Conservation (phyloP, 306 rosid species). For the Potentilla sterilis region DNA sequence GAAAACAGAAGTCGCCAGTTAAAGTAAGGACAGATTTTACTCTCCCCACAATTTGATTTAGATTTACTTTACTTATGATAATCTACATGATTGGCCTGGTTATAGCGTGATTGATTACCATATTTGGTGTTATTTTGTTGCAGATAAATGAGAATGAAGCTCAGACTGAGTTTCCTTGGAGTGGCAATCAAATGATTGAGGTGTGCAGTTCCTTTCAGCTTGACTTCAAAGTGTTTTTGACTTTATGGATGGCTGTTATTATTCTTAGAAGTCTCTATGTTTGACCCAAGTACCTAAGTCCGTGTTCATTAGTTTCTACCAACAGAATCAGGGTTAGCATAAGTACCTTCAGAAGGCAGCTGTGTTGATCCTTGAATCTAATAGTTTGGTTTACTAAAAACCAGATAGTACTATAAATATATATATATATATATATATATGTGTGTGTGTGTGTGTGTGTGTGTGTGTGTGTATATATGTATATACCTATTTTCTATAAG, state of each 20-base stretch:
- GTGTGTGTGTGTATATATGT: no score
- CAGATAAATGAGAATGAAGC: slow-evolving; percentile 53
- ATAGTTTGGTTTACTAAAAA: not conserved
- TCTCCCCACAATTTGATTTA: slow-evolving; percentile 15
- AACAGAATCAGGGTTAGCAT: not conserved
- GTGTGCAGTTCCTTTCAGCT: slow-evolving; percentile 35
- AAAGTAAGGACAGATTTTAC: slow-evolving; percentile 46
- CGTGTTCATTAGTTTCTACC: not conserved
- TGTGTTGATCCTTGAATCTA: not conserved
- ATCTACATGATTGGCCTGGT: slow-evolving; percentile 21
- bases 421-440: no score
- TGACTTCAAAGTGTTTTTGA: not conserved
- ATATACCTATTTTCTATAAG: not conserved
- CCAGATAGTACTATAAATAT: not conserved
- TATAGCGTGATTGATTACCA: slow-evolving; percentile 29
- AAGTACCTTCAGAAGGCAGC: not conserved
- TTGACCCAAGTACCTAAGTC: not conserved
- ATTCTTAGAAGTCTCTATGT: not conserved
- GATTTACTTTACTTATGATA: not conserved
- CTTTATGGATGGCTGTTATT: not conserved
- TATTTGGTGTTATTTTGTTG: slow-evolving; percentile 33
- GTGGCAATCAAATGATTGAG: slow-evolving; percentile 52
- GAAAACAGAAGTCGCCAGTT: slow-evolving; percentile 54
- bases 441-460: no score
- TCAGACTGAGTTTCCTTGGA: slow-evolving; percentile 39